Percentiles rank a stretch among this genome's conserved stretches.
phyloP scores from a whole-genome alignment of 139 green algal species.

The Bryopsis sp. region DNA sequence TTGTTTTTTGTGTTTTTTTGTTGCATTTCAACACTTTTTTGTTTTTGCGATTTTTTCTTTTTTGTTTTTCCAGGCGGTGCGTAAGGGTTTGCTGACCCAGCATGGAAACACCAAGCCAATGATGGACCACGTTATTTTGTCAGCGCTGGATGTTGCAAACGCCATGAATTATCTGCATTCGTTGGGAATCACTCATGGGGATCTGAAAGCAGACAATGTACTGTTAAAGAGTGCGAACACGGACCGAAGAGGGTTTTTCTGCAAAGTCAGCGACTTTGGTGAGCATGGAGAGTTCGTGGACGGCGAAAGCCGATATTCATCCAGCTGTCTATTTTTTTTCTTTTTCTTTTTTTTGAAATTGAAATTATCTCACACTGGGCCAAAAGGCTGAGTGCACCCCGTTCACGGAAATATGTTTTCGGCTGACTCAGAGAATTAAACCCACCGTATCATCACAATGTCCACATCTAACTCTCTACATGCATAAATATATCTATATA shows the following conservation, averaged over 20 bases:
- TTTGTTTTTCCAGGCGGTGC: neutral
- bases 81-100: constrained; percentile 5
- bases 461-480: neutral
- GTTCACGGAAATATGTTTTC: neutral
- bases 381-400: neutral
- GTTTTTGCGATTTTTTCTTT: too few relatives aligned
- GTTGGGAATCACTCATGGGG: constrained; percentile 30
- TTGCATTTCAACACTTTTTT: too few relatives aligned
- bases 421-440: neutral
- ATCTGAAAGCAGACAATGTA: constrained; percentile 49
- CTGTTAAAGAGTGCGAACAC: constrained; percentile 40
- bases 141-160: constrained; percentile 26
- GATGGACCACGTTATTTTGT: constrained; percentile 20
- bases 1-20: too few relatives aligned
- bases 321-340: constrained; percentile 31
- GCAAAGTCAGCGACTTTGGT: constrained; percentile 67
- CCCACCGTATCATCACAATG: neutral
- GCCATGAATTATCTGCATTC: constrained; percentile 38
- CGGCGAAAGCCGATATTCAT: constrained; percentile 8
- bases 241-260: constrained; percentile 45
- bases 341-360: constrained; percentile 12
- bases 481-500: neutral
- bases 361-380: neutral
- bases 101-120: neutral
- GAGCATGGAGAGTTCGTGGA: neutral